Conservation (phyloP, 1,139 yeast species). For the Eremothecium cymbalariae region DNA sequence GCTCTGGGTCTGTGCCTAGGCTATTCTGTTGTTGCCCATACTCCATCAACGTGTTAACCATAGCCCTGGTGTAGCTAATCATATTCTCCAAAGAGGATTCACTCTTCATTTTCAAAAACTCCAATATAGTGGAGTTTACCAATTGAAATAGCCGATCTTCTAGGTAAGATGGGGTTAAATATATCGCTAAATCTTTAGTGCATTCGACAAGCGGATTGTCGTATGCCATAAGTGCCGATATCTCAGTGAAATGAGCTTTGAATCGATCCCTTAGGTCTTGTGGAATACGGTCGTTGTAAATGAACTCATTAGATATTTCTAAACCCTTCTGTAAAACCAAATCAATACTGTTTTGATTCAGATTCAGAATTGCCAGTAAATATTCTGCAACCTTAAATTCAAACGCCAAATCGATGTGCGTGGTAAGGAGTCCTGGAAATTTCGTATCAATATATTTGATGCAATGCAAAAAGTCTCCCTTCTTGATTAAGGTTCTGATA, state of each 20-base stretch:
- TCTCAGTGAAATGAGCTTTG: conserved; percentile 34
- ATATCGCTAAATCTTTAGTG: conserved; percentile 23
- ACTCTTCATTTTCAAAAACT: conserved; percentile 23
- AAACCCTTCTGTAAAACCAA: conserved; percentile 43
- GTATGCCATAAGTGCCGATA: conserved; percentile 47
- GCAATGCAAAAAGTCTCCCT: conserved; percentile 43
- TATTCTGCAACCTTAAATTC: conserved; percentile 46
- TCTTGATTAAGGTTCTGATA: conserved; percentile 41
- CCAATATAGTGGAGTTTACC: conserved; percentile 22
- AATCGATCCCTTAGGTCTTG: conserved; percentile 22
- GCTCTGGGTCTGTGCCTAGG: conserved; percentile 13
- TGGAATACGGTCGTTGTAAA: conserved; percentile 26
- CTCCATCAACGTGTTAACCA: conserved; percentile 23
- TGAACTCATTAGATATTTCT: conserved; percentile 36
- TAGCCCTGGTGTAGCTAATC: conserved; percentile 28
- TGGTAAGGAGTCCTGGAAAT: conserved; percentile 41
- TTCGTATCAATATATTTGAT: conserved; percentile 37
- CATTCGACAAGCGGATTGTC: conserved; percentile 37
- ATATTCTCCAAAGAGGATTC: conserved; percentile 26
- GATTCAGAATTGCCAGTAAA: conserved; percentile 34
- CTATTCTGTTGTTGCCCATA: conserved; percentile 15
- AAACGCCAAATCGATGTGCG: conserved; percentile 42
- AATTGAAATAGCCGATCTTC: conserved; percentile 29
- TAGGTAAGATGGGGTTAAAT: conserved; percentile 23
- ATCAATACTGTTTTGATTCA: conserved; percentile 31